Conservation (phyloP, 108 stramenopile genomes). For the Skeletonema grethae region DNA sequence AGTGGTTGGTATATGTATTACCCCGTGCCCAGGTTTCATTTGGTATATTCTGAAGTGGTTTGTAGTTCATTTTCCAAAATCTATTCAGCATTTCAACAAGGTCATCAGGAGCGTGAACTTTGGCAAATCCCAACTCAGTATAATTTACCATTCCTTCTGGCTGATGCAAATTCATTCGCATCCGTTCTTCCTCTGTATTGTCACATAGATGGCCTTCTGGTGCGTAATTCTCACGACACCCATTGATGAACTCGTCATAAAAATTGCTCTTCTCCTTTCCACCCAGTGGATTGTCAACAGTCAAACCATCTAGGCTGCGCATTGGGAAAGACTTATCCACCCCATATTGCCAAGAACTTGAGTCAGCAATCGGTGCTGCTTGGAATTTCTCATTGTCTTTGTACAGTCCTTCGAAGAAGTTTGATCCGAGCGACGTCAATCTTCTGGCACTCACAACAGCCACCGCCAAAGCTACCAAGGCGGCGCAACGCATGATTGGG, state of each 20-base stretch:
- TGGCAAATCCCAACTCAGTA: slow-evolving; percentile 72
- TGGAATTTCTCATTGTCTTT: background rate
- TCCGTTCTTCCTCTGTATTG: slow-evolving; percentile 54
- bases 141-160: slow-evolving; percentile 69
- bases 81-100: slow-evolving; percentile 35
- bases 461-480: background rate
- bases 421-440: slow-evolving; percentile 7
- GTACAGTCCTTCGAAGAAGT: background rate
- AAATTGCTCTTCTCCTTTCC: slow-evolving; percentile 34
- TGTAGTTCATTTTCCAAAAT: slow-evolving; percentile 47
- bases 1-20: slow-evolving; percentile 85
- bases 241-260: slow-evolving; percentile 47
- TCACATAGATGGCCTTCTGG: slow-evolving; percentile 35
- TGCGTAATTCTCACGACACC: slow-evolving; percentile 41
- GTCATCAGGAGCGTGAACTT: slow-evolving; percentile 53
- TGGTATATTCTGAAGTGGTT: background rate
- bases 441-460: background rate
- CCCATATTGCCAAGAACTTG: slow-evolving; percentile 24
- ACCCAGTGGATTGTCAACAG: slow-evolving; percentile 9
- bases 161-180: slow-evolving; percentile 69
- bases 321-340: slow-evolving; percentile 57
- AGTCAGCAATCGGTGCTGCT: background rate
- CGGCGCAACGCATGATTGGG: background rate
- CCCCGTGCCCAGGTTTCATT: slow-evolving; percentile 66
- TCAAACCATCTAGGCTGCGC: slow-evolving; percentile 15